These are phyloP conservation scores for Suillus sp. DNA, from an alignment of 768 basidiomycete species.

Conservation along the genomic window DNA sequence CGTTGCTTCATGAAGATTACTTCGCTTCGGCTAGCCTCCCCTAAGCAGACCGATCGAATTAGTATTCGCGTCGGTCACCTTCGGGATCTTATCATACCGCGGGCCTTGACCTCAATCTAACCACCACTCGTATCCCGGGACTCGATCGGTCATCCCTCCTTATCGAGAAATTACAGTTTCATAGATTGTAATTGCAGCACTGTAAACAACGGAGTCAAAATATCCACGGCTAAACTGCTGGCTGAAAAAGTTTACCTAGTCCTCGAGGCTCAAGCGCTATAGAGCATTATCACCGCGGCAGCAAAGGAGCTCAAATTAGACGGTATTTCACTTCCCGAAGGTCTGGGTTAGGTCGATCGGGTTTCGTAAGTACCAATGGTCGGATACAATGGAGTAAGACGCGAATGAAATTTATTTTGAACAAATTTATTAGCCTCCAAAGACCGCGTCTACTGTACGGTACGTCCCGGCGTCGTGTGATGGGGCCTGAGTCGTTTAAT, in stretches of 20 bases:
- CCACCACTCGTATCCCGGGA: neutral
- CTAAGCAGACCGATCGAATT: neutral
- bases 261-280: neutral
- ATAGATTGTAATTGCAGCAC: neutral
- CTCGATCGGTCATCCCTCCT: neutral
- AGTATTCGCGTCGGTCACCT: neutral
- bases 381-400: neutral
- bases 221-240: neutral
- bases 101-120: neutral
- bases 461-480: neutral
- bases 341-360: neutral
- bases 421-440: neutral
- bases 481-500: neutral
- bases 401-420: neutral
- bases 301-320: neutral
- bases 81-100: neutral
- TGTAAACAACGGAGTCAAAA: neutral
- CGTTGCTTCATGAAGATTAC: neutral
- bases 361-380: neutral
- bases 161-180: neutral
- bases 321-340: neutral
- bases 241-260: neutral
- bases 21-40: neutral
- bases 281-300: neutral
- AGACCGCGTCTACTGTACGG: neutral